phyloP scores from a whole-genome alignment of 164 flowering plant species.

The Euptelea pleiosperma region DNA sequence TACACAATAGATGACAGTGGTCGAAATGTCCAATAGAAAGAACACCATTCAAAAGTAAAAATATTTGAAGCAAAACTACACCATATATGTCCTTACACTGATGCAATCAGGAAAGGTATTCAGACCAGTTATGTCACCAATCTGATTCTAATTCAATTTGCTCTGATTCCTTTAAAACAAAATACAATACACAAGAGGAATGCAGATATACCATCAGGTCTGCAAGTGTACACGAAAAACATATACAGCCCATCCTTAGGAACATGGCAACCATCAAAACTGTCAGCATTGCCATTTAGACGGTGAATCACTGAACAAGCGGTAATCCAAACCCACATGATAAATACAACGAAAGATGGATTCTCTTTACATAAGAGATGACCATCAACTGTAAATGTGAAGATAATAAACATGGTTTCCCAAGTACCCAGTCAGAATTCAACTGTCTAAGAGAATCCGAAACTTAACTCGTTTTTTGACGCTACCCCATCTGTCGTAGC shows the following conservation, averaged over 20 bases:
- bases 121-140: not conserved
- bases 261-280: not conserved
- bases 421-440: slow-evolving; percentile 1
- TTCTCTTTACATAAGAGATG: not conserved
- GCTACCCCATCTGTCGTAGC: slow-evolving; percentile 80
- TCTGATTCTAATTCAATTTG: not conserved
- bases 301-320: not conserved
- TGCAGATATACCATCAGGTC: not conserved
- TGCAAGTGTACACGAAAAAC: not conserved
- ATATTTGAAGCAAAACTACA: too few species aligned
- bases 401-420: not conserved
- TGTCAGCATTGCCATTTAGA: not conserved
- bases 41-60: too few species aligned
- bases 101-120: not conserved
- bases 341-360: not conserved
- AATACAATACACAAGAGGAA: slow-evolving; percentile 1
- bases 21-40: too few species aligned
- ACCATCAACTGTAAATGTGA: not conserved
- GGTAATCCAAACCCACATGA: too few species aligned
- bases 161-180: not conserved
- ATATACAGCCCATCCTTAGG: not conserved
- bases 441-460: slow-evolving; percentile 48
- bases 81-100: too few species aligned
- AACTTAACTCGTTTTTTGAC: slow-evolving; percentile 82
- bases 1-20: too few species aligned